Evolutionary conservation across 2,329 filamentous ascomycete species (phyloP).

Genomic region (Cladosporium oxysporum): DNA sequence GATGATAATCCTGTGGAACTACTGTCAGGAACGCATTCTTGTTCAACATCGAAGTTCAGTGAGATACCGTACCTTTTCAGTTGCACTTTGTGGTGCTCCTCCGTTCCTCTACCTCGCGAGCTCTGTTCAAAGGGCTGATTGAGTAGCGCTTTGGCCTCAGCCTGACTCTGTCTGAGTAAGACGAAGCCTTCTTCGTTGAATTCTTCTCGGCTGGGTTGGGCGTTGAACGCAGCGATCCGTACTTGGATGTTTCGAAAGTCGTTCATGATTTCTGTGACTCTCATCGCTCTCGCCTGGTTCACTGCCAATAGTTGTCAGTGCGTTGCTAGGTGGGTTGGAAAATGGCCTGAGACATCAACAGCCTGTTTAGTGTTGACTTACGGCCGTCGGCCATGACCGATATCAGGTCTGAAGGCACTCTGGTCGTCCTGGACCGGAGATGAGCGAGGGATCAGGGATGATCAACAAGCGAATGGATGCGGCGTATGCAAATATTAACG

Average conservation of each 20-base stretch:
- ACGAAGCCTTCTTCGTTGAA: conserved; percentile 61
- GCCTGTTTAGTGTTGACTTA: not conserved
- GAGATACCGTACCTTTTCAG: conserved; percentile 52
- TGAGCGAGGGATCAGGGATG: not conserved
- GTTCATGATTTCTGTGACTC: conserved; percentile 63
- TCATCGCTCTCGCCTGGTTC: conserved; percentile 64
- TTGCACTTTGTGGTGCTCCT: conserved; percentile 58
- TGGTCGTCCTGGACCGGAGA: conserved; percentile 1
- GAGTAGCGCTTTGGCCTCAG: conserved; percentile 57
- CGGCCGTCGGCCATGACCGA: conserved; percentile 15
- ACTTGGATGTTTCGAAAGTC: conserved; percentile 64
- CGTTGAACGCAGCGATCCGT: conserved; percentile 58
- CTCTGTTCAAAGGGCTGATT: conserved; percentile 50
- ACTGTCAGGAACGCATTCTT: not conserved
- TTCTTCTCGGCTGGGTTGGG: conserved; percentile 55
- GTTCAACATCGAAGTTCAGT: not conserved
- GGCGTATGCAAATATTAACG: not conserved
- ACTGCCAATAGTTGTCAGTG: conserved; percentile 43
- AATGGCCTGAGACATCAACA: not conserved
- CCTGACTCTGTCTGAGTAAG: conserved; percentile 57
- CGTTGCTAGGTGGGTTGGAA: not conserved
- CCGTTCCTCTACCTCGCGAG: conserved; percentile 40
- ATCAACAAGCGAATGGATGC: not conserved
- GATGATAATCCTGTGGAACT: conserved; percentile 55
- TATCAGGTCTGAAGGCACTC: not conserved